Evolutionary conservation across 768 basidiomycete genomes (phyloP), one percentile per base, ranked within the genome.

Genomic region (Trametes villosa): DNA sequence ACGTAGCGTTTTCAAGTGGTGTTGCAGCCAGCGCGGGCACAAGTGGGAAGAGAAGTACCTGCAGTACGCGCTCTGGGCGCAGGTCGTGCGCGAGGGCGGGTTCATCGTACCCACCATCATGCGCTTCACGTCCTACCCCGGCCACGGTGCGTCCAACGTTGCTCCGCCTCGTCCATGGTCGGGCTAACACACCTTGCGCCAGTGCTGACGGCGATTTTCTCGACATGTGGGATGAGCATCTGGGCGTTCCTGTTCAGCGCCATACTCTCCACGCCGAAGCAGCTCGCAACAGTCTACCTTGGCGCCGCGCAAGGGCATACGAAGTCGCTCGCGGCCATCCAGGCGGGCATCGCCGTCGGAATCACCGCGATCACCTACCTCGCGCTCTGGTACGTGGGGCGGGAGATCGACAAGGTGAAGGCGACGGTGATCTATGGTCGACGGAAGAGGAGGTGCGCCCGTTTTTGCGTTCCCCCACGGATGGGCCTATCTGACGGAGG

Each of bases 251-350:
- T 83, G 48, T 58, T 89, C 9, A 91, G 93, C 29, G 88, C 92
- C 11, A 74, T 91, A 63, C 75, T 93, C 24, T 90, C 91, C 27
- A 74, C 92, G 70, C 93, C 93, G 7, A 94, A 94, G 69, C 93
- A 96, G 72, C 87, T 97, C 67, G 83, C 92, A 63, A 91, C 89
- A 12, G 94, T 96, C 12, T 96, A 96, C 70, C 81, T 96, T 11
- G 94, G 94, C 33, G 91, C 42, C 36, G 41, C 54, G 41, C 29
- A 22, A n/a, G 4, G 24, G 7, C 38, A 13, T 42, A 3, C 22
- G 4, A 18, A 18, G 36, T 11, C 36, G 36, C 15, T 38, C 13
- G 15, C 36, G 36, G 36, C 13, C 36, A 81, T 93, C 60, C 88
- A 86, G 49, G 83, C 89, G 59, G 71, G 78, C 7, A 88, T 95